Evolutionary conservation across 2,329 filamentous ascomycete species (phyloP).

Genomic region (Epichloe baconii): DNA sequence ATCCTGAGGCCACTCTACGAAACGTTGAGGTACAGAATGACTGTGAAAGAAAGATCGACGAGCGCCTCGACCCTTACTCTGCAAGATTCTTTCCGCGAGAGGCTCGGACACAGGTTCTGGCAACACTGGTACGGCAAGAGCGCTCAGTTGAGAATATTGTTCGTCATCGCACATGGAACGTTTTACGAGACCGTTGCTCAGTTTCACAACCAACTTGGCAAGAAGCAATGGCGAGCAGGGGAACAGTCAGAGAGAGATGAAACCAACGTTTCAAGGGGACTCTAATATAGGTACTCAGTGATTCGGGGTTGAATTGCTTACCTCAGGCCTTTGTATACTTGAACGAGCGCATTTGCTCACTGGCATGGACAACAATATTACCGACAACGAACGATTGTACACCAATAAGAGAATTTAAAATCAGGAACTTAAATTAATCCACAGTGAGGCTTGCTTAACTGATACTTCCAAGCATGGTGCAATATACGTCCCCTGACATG

Average conservation of each 20-base stretch:
- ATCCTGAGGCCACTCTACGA: constrained; percentile 60
- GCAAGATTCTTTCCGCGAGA: constrained; percentile 69
- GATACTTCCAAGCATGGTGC: too few relatives aligned
- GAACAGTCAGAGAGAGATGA: too few relatives aligned
- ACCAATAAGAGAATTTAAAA: too few relatives aligned
- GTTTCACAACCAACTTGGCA: constrained; percentile 48
- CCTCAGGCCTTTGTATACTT: neutral
- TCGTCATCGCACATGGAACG: constrained; percentile 65
- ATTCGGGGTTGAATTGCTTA: too few relatives aligned
- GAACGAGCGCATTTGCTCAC: neutral
- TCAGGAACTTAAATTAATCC: too few relatives aligned
- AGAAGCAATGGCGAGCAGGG: constrained; percentile 47
- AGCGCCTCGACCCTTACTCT: constrained; percentile 85
- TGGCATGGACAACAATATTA: too few relatives aligned
- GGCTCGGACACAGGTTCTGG: constrained; percentile 67
- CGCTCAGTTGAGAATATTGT: constrained; percentile 67
- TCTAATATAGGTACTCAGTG: neutral
- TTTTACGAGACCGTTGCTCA: constrained; percentile 64
- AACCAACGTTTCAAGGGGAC: neutral
- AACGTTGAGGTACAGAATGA: constrained; percentile 58
- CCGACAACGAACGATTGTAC: too few relatives aligned
- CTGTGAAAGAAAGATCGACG: constrained; percentile 65
- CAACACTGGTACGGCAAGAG: constrained; percentile 60
- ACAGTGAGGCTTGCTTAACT: too few relatives aligned
- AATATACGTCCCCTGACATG: too few relatives aligned